Evolutionary conservation across 495 filamentous ascomycete species (phyloP).

Genomic region (Stereocaulon alpinum): DNA sequence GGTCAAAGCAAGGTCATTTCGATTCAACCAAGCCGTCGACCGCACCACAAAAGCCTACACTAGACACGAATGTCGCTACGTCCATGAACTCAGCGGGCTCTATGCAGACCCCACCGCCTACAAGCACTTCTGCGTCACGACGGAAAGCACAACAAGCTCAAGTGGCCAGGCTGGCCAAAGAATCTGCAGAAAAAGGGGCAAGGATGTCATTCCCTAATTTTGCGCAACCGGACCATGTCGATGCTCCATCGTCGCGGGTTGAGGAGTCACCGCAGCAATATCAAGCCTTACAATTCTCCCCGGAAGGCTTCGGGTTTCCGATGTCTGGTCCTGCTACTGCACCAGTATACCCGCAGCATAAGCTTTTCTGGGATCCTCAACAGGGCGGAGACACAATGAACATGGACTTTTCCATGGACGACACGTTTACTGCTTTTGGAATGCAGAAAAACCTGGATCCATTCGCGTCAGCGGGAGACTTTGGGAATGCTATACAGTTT

Average conservation of each 20-base stretch:
- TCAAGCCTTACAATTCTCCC: slow-evolving; percentile 47
- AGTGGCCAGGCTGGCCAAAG: slow-evolving; percentile 26
- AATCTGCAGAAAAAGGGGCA: slow-evolving; percentile 18
- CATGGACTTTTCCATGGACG: slow-evolving; percentile 33
- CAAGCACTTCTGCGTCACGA: slow-evolving; percentile 39
- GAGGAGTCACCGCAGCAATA: slow-evolving; percentile 39
- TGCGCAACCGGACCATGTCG: slow-evolving; percentile 25
- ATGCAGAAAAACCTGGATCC: slow-evolving; percentile 15
- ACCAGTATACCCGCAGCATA: slow-evolving; percentile 53
- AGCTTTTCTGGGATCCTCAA: slow-evolving; percentile 67
- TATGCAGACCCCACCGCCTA: slow-evolving; percentile 59
- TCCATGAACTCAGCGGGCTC: slow-evolving; percentile 38
- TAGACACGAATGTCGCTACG: slow-evolving; percentile 8
- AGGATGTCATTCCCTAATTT: slow-evolving; percentile 21
- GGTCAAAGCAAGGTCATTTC: slow-evolving; percentile 25
- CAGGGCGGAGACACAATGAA: slow-evolving; percentile 42
- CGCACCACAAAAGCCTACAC: slow-evolving; percentile 33
- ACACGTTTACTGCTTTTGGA: slow-evolving; percentile 18
- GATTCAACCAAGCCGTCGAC: slow-evolving; percentile 9
- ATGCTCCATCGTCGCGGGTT: slow-evolving; percentile 37
- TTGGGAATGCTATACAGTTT: background rate
- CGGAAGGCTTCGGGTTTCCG: slow-evolving; percentile 59
- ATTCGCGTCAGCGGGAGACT: slow-evolving; percentile 11
- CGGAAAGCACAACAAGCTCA: slow-evolving; percentile 29
- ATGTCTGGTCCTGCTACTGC: slow-evolving; percentile 61